phyloP scores from a whole-genome alignment of 352 stramenopile species.

The Phytophthora pinifolia region DNA sequence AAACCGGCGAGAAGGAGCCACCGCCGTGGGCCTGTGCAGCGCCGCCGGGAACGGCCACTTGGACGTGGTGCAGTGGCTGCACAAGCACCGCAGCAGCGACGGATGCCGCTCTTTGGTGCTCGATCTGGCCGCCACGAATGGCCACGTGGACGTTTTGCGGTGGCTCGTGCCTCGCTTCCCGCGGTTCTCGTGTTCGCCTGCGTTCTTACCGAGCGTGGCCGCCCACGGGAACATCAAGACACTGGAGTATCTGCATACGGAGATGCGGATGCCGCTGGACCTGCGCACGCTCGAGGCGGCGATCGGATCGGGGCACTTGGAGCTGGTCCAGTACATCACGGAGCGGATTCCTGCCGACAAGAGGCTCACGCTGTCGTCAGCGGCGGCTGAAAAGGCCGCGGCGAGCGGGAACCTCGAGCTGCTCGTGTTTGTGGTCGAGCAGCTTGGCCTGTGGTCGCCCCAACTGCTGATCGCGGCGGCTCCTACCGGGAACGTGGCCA shows the following conservation, averaged over 20 bases:
- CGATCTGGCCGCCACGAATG: constrained; percentile 48
- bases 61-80: constrained; percentile 37
- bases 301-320: constrained; percentile 33
- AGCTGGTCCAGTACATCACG: constrained; percentile 34
- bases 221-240: constrained; percentile 38
- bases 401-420: constrained; percentile 29
- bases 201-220: constrained; percentile 36
- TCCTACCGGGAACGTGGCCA: constrained; percentile 28
- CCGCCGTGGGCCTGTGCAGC: constrained; percentile 35
- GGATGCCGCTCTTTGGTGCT: constrained; percentile 43
- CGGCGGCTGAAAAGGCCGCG: constrained; percentile 29
- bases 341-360: constrained; percentile 18
- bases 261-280: constrained; percentile 31
- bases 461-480: constrained; percentile 29
- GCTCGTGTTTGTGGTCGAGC: constrained; percentile 32
- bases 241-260: constrained; percentile 32
- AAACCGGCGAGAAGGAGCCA: constrained; percentile 42
- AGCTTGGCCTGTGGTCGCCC: constrained; percentile 32
- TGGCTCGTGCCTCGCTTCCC: constrained; percentile 41
- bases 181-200: constrained; percentile 33
- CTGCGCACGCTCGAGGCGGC: constrained; percentile 34
- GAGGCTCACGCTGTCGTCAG: constrained; percentile 14
- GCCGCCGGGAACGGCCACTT: constrained; percentile 43
- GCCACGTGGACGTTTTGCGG: constrained; percentile 46
- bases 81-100: constrained; percentile 33